Evolutionary conservation across 345 rosid species (phyloP), one percentile per base, ranked within the genome.

Genomic region (Salix exigua): DNA sequence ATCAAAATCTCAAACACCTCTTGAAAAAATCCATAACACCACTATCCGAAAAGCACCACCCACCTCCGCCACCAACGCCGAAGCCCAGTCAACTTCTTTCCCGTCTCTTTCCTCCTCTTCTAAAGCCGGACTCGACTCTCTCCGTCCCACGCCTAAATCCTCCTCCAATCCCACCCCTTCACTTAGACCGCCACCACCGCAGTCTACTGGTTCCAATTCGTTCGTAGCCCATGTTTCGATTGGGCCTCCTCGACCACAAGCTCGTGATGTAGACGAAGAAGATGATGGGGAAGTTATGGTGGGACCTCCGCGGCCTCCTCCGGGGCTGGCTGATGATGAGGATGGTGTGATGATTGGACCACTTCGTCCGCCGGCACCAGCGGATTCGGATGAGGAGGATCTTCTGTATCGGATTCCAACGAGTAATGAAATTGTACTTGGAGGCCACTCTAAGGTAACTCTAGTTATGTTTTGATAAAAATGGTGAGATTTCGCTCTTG

Each of bases 371-470:
- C 83, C 83, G 44, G 71, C 72, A 1, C 67, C 23, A 18, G 63
- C 61, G 12, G 90, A 85, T 67, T 87, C 88, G 0, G 97, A 89
- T 21, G 85, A 73, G 23, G 97, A 77, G 77, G 90, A 80, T 86
- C 88, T 83, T 78, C 88, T 82, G 72, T 86, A 83, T 83, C 81
- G 88, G 76, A 83, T 96, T 58, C 99, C 99, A 3, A 33, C 83
- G 77, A 91, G 89, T 79, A 96, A 92, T 66, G 98, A 96, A 87
- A 93, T 96, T 84, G 88, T 90, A 78, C 98, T 96, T 51, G 92
- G 89, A 82, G 99, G 97, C 4, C 98, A 92, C 42, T 73, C 89
- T 10, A 93, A 93, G 97, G 99, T 96, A 80, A 72, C 64, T 60
- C 1, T 30, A 48, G 3, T 6, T 55, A 68, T 31, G 4, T 30